Evolutionary conservation across 1,139 yeast genomes (phyloP).

Genomic region (Pichiaceae sp.): DNA sequence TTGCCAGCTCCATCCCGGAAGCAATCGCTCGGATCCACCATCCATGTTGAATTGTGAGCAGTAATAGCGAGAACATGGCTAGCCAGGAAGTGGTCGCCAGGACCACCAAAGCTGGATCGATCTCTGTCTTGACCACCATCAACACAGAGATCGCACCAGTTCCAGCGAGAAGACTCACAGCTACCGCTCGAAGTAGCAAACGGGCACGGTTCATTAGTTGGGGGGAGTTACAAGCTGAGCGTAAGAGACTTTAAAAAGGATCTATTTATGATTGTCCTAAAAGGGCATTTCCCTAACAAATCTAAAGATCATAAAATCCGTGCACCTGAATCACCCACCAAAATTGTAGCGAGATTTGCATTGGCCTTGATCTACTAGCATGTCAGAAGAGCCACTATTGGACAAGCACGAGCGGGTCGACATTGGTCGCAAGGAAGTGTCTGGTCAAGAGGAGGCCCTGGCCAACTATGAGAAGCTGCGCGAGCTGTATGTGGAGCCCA

Average conservation of each 20-base stretch:
- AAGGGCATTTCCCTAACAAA: neutral
- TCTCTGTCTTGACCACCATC: neutral
- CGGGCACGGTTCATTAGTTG: constrained; percentile 1
- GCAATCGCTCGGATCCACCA: neutral
- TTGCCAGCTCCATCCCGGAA: neutral
- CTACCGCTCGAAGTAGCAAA: neutral
- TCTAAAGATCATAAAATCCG: neutral
- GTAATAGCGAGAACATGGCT: neutral
- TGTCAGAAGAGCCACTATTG: neutral
- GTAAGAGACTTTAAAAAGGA: neutral
- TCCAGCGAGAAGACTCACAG: neutral
- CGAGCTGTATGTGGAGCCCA: constrained; percentile 18
- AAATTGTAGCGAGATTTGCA: too few relatives aligned
- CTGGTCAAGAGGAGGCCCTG: constrained; percentile 3
- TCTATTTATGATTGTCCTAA: neutral
- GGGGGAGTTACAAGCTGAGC: too few relatives aligned
- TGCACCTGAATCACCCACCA: neutral
- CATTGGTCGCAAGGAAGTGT: neutral
- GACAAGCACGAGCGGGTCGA: neutral
- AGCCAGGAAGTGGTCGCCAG: neutral
- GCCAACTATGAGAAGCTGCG: constrained; percentile 6
- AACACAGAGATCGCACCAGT: neutral
- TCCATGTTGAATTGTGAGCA: neutral
- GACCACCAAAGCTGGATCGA: neutral
- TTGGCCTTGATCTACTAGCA: too few relatives aligned